A percentile compares a stretch with the other conserved stretches of the same genome.
Conservation (phyloP, 2,329 filamentous ascomycete species). For the Fusarium algeriense region DNA sequence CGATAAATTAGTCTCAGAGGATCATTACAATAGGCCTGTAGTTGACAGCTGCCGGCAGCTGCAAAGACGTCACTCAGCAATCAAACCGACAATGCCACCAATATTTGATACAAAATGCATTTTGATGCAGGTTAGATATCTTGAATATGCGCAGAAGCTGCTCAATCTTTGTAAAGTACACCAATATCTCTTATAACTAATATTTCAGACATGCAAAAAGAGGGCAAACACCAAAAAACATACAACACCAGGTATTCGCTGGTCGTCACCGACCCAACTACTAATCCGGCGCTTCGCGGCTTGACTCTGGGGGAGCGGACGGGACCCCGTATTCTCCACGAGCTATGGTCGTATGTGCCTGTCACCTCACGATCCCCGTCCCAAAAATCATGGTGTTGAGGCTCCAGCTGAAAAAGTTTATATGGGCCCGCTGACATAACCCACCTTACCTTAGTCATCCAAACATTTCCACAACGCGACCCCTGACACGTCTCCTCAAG, state of each 20-base stretch:
- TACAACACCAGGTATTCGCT: constrained; percentile 24
- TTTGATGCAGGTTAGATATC: too few species aligned
- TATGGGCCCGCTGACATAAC: constrained; percentile 19
- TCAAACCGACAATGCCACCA: too few species aligned
- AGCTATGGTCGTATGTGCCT: constrained; percentile 17
- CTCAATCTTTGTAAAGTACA: too few species aligned
- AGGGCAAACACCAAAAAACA: constrained; percentile 6
- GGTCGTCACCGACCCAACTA: constrained; percentile 24
- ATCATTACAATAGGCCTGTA: too few species aligned
- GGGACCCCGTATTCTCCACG: constrained; percentile 18
- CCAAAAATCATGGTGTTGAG: constrained; percentile 1
- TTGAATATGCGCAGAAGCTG: too few species aligned
- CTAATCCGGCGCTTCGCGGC: constrained; percentile 15
- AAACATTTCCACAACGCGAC: constrained; percentile 27
- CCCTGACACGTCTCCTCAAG: constrained; percentile 50
- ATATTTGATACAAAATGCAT: too few species aligned
- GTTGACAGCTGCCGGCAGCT: too few species aligned
- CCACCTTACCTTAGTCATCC: constrained; percentile 32
- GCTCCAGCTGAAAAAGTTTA: background rate
- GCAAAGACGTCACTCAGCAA: too few species aligned
- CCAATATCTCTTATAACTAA: too few species aligned
- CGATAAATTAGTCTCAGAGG: too few species aligned
- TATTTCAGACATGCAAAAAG: too few species aligned
- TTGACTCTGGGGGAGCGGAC: constrained; percentile 21
- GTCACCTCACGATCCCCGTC: accelerated